These are phyloP conservation scores for Ceratocystis cubensis DNA, from an alignment of 2,329 filamentous ascomycete species.

Conservation along the genomic window DNA sequence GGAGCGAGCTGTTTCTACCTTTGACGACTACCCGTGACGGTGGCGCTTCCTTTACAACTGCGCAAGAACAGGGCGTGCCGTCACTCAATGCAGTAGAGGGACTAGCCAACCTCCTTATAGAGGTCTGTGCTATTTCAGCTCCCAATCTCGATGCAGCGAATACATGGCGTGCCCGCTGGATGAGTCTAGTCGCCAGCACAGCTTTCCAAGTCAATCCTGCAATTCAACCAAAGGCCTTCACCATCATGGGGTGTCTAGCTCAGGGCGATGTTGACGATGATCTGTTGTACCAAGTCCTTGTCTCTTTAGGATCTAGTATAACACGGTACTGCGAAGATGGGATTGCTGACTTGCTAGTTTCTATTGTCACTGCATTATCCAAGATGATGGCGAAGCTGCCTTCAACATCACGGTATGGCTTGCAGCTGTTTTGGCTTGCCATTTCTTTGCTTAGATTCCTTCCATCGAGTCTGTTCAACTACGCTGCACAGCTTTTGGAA, in stretches of 20 bases:
- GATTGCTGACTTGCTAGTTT: constrained; percentile 55
- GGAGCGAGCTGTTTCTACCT: constrained; percentile 42
- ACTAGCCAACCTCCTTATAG: constrained; percentile 48
- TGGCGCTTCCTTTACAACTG: constrained; percentile 43
- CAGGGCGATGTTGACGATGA: constrained; percentile 62
- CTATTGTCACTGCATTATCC: constrained; percentile 53
- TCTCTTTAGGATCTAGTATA: constrained; percentile 53
- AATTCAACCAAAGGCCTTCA: constrained; percentile 56
- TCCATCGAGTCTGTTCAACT: constrained; percentile 51
- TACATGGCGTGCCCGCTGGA: constrained; percentile 58
- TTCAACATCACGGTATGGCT: constrained; percentile 52
- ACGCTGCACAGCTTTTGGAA: constrained; percentile 51
- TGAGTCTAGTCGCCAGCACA: constrained; percentile 59
- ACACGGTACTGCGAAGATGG: constrained; percentile 51
- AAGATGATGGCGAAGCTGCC: constrained; percentile 61
- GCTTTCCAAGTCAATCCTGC: constrained; percentile 62
- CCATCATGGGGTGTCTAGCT: constrained; percentile 58
- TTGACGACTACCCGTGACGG: constrained; percentile 34
- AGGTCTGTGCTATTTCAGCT: constrained; percentile 51
- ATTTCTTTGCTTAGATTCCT: constrained; percentile 54
- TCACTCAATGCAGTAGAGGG: constrained; percentile 33
- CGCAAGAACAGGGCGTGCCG: constrained; percentile 24
- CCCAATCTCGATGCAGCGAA: constrained; percentile 54
- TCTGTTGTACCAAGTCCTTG: constrained; percentile 56
- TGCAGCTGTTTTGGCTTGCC: constrained; percentile 59